Conservation (phyloP, 2,329 filamentous ascomycete species). For the Penicillium sp. region DNA sequence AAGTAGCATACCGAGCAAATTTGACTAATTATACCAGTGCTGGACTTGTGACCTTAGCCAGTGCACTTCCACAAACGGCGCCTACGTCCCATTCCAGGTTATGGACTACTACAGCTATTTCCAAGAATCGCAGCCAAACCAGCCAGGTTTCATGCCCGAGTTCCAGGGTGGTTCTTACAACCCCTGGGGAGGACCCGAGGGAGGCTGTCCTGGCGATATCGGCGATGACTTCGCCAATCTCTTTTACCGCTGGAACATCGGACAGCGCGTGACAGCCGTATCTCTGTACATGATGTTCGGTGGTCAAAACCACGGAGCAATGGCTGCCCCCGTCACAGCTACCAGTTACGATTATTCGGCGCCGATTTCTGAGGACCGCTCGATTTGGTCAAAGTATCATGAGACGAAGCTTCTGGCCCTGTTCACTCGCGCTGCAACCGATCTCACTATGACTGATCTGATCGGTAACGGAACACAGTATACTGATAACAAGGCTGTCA, state of each 20-base stretch:
- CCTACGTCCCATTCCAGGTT: slow-evolving; percentile 58
- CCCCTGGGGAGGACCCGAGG: slow-evolving; percentile 63
- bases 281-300: slow-evolving; percentile 68
- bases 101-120: slow-evolving; percentile 53
- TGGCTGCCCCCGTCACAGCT: slow-evolving; percentile 60
- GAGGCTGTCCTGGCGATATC: slow-evolving; percentile 56
- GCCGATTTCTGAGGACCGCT: slow-evolving; percentile 61
- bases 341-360: slow-evolving; percentile 67
- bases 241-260: slow-evolving; percentile 65
- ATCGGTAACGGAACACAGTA: slow-evolving; percentile 52
- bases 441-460: slow-evolving; percentile 58
- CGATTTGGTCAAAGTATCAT: slow-evolving; percentile 61
- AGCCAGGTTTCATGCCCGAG: slow-evolving; percentile 59
- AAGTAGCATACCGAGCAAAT: background rate
- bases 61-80: slow-evolving; percentile 62
- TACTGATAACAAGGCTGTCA: slow-evolving; percentile 55
- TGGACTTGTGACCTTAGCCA: slow-evolving; percentile 66
- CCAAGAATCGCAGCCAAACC: slow-evolving; percentile 42
- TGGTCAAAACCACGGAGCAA: slow-evolving; percentile 65
- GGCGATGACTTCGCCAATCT: slow-evolving; percentile 64
- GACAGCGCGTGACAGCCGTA: slow-evolving; percentile 60
- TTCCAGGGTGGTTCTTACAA: slow-evolving; percentile 64
- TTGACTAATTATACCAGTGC: slow-evolving; percentile 56
- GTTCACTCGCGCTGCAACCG: slow-evolving; percentile 61
- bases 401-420: slow-evolving; percentile 64